phyloP scores from a whole-genome alignment of 371 early-diverging fungal genomes.

The Mortierella sp. region DNA sequence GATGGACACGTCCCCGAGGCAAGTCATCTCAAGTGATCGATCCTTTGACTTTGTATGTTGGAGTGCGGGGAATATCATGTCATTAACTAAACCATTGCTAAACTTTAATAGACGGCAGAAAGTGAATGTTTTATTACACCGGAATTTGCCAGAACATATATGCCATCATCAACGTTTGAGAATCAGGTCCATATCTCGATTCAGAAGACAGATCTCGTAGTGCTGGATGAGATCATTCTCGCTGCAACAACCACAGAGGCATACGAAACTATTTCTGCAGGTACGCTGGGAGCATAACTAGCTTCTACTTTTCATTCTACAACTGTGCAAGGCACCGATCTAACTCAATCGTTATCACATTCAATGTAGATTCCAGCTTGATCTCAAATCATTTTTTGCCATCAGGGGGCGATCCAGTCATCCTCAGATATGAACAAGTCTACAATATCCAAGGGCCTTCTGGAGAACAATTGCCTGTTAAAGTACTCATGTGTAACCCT shows the following conservation, averaged over 20 bases:
- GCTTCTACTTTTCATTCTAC: neutral
- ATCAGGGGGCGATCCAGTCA: constrained; percentile 44
- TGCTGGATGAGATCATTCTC: constrained; percentile 74
- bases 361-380: constrained; percentile 51
- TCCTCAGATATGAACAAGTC: constrained; percentile 63
- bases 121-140: constrained; percentile 44
- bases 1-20: constrained; percentile 55
- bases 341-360: neutral
- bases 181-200: constrained; percentile 49
- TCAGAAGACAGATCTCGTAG: constrained; percentile 64
- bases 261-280: constrained; percentile 66
- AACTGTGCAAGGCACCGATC: neutral
- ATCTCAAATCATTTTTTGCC: constrained; percentile 46
- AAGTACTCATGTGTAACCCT: constrained; percentile 73
- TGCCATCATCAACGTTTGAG: constrained; percentile 34
- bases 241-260: constrained; percentile 70
- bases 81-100: neutral
- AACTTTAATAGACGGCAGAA: constrained; percentile 29
- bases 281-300: constrained; percentile 48
- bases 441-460: constrained; percentile 54
- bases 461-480: constrained; percentile 47
- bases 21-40: neutral
- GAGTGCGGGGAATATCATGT: neutral
- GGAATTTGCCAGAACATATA: constrained; percentile 42
- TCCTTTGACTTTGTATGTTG: neutral